Evolutionary conservation across 306 rosid species (phyloP), one percentile per base, ranked within the genome.

Genomic region (Lathyrus sativus): DNA sequence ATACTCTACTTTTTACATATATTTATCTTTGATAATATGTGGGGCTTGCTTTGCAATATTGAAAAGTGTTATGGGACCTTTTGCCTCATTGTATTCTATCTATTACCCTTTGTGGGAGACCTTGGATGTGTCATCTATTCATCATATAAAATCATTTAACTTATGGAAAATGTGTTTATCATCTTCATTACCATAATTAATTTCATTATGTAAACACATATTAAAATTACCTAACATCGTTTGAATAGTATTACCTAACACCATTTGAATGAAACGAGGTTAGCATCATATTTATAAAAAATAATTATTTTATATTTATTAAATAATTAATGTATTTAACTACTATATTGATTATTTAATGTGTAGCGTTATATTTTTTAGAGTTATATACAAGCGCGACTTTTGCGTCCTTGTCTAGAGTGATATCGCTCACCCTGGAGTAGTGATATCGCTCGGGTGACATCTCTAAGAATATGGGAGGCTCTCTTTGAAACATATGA

Each of bases 61-160:
- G 77, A 76, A 83, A 83, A 83, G 86, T 80, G 67, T 67, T 26
- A 65, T 80, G 89, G 87, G 88, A 58, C 89, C 89, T 78, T 76
- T 80, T 87, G 88, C 83, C 83, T 76, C 84, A 80, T 82, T 62
- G 84, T 80, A 87, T 82, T 87, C 92, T 84, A 82, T 83, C 92
- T 85, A 80, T 85, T 80, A 67, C 72, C 77, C 81, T 85, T 77
- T 74, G 73, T 55, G 82, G 29, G 75, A 58, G 29, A 68, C 78
- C 74, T 78, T 78, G 77, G 37, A 62, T 72, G 67, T 64, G 55
- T 73, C 85, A 70, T 59, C 43, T 68, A 69, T 64, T 72, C 4
- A 66, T 75, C 62, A 50, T 76, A 28, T 39, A 24, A 11, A n/a
- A 8, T 22, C 53, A 58, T 68, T 56, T 65, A 80, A 70, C 80